A percentile compares a stretch with the other conserved stretches of the same genome.
Evolutionary conservation across 2,329 filamentous ascomycete species (phyloP).

Genomic region (Scedosporium dehoogii): DNA sequence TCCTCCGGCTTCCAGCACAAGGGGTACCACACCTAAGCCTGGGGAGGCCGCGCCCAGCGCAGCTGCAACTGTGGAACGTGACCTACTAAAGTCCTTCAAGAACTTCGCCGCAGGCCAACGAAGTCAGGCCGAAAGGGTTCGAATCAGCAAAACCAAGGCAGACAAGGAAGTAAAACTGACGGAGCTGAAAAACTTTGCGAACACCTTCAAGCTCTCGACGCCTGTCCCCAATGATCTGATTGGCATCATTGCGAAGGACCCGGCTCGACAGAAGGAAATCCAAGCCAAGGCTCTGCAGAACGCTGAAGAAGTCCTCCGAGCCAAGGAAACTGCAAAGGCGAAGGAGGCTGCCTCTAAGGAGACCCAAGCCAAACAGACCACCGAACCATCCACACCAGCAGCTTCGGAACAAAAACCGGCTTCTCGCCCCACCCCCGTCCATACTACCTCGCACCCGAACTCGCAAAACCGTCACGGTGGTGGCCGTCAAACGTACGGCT

Average conservation of each 20-base stretch:
- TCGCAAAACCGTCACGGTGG: conserved; percentile 32
- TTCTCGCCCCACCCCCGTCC: background rate
- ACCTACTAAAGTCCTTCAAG: conserved; percentile 55
- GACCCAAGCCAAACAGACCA: conserved; percentile 27
- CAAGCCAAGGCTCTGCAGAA: conserved; percentile 78
- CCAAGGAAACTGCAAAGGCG: conserved; percentile 31
- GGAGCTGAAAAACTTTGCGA: conserved; percentile 90
- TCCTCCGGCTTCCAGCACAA: conserved; percentile 26
- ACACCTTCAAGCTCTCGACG: conserved; percentile 87
- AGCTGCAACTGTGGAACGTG: conserved; percentile 50
- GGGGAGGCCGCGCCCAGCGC: conserved; percentile 39
- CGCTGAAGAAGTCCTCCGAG: conserved; percentile 43
- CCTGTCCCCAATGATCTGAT: conserved; percentile 88
- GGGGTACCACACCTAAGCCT: conserved; percentile 28
- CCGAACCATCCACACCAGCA: conserved; percentile 12
- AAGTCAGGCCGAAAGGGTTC: conserved; percentile 43
- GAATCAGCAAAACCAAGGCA: conserved; percentile 48
- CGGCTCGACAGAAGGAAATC: conserved; percentile 87
- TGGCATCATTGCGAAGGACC: conserved; percentile 92
- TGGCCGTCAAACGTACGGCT: conserved; percentile 37
- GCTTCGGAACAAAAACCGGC: conserved; percentile 2
- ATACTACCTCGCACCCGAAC: conserved; percentile 1
- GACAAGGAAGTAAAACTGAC: conserved; percentile 91
- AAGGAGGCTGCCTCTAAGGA: conserved; percentile 43
- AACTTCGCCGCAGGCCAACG: conserved; percentile 50